phyloP scores from a whole-genome alignment of 1,284 basidiomycete genomes.

The Papiliotrema terrestris region DNA sequence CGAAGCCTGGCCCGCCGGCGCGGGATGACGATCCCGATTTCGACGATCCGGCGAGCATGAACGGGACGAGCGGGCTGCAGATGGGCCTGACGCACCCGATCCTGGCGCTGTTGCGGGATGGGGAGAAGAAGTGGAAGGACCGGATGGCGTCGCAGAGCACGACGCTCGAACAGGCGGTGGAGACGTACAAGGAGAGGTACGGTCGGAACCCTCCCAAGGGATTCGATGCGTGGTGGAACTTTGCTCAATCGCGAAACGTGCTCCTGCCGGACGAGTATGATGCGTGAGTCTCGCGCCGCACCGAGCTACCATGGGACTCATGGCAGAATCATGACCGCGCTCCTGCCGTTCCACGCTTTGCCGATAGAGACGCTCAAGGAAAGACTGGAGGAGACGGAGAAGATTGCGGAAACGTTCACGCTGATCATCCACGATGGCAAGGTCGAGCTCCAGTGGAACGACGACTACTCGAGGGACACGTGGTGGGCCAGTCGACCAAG shows the following conservation, averaged over 20 bases:
- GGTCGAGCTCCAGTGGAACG: constrained; percentile 51
- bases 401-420: constrained; percentile 48
- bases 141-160: constrained; percentile 49
- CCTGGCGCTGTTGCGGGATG: constrained; percentile 48
- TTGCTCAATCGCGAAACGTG: constrained; percentile 34
- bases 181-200: constrained; percentile 50
- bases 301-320: background rate
- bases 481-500: constrained; percentile 46
- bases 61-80: constrained; percentile 10
- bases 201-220: constrained; percentile 49
- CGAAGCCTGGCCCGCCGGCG: constrained; percentile 12
- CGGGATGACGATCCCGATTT: constrained; percentile 24
- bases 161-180: constrained; percentile 51
- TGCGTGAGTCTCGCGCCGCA: constrained; percentile 27
- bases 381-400: constrained; percentile 42
- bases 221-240: constrained; percentile 48
- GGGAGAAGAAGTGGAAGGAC: constrained; percentile 50
- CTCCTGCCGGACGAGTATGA: constrained; percentile 49
- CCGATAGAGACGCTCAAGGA: constrained; percentile 36
- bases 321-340: constrained; percentile 45
- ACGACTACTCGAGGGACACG: constrained; percentile 47
- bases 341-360: constrained; percentile 47
- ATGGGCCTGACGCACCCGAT: constrained; percentile 46
- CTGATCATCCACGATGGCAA: constrained; percentile 47
- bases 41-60: constrained; percentile 21